Conservation (phyloP, 352 stramenopile species). For the Phytophthora fragariae region DNA sequence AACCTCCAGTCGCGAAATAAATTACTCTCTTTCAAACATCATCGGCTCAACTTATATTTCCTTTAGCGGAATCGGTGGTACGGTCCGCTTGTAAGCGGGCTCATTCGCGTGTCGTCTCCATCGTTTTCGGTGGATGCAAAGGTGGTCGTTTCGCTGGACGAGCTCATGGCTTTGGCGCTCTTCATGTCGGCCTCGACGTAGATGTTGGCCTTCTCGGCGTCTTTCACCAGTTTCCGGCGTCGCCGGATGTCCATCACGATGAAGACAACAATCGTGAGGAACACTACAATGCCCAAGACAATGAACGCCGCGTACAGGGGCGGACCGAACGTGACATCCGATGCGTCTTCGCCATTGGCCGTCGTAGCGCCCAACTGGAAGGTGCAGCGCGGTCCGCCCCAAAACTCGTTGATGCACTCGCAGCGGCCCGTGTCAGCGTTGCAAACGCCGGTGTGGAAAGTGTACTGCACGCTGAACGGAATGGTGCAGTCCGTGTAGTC, state of each 20-base stretch:
- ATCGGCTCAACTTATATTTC: too few relatives aligned
- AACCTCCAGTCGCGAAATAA: too few relatives aligned
- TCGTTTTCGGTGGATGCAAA: conserved; percentile 26
- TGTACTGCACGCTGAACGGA: conserved; percentile 44
- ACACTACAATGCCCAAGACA: conserved; percentile 31
- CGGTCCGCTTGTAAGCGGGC: conserved; percentile 28
- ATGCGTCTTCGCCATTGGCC: conserved; percentile 40
- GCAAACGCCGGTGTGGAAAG: conserved; percentile 67
- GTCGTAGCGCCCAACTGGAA: conserved; percentile 48
- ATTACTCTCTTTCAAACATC: too few relatives aligned
- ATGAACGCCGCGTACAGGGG: conserved; percentile 39
- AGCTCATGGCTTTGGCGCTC: conserved; percentile 34
- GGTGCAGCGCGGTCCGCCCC: conserved; percentile 71
- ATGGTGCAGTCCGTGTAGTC: conserved; percentile 71
- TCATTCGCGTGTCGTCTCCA: conserved; percentile 24
- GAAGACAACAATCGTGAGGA: conserved; percentile 55
- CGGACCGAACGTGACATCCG: conserved; percentile 36
- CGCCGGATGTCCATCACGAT: conserved; percentile 48
- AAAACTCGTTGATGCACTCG: conserved; percentile 67
- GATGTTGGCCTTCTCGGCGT: conserved; percentile 48
- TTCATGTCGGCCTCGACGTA: conserved; percentile 38
- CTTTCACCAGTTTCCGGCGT: conserved; percentile 37
- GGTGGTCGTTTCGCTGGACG: conserved; percentile 26
- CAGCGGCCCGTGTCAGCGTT: conserved; percentile 51
- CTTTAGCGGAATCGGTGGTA: conserved; percentile 41